Percentiles rank a stretch among this genome's conserved stretches.
Conservation (phyloP, 495 filamentous ascomycete genomes). For the Haplographium delicatum region DNA sequence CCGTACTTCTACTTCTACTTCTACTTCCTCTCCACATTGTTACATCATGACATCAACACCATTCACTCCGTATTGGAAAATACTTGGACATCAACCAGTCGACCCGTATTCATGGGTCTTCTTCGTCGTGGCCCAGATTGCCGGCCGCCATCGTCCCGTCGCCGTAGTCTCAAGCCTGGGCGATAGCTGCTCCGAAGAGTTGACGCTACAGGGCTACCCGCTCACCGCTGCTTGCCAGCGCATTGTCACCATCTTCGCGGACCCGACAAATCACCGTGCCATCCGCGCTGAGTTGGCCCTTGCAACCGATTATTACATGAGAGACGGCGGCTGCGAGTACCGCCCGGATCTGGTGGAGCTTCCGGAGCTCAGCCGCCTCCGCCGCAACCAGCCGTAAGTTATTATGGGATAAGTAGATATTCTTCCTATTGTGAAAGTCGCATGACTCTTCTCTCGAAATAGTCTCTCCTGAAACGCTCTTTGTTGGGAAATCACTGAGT, state of each 20-base stretch:
- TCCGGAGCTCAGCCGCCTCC: conserved; percentile 11
- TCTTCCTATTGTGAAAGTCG: too few relatives aligned
- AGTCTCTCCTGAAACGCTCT: not conserved
- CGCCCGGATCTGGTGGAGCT: conserved; percentile 11
- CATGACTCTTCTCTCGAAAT: too few relatives aligned
- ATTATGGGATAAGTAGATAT: too few relatives aligned
- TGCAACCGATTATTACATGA: conserved; percentile 12
- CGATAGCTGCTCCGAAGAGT: not conserved
- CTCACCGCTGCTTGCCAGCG: conserved; percentile 13
- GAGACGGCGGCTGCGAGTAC: conserved; percentile 2
- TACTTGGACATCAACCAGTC: too few relatives aligned
- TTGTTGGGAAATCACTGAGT: not conserved
- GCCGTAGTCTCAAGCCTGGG: conserved; percentile 14
- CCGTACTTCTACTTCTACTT: too few relatives aligned
- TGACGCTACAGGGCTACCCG: conserved; percentile 9
- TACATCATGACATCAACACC: too few relatives aligned
- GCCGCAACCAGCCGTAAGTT: too few relatives aligned
- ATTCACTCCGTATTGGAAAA: too few relatives aligned
- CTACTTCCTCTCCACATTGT: too few relatives aligned
- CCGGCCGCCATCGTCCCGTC: conserved; percentile 9
- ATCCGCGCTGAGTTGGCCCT: conserved; percentile 15
- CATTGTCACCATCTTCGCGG: conserved; percentile 14
- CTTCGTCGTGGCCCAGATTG: conserved; percentile 16
- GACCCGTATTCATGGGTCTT: conserved; percentile 23
- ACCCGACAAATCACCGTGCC: conserved; percentile 10